Base-by-base conservation (phyloP, 192 early-diverging fungal genomes). In the Funneliformis geosporum region DNA sequence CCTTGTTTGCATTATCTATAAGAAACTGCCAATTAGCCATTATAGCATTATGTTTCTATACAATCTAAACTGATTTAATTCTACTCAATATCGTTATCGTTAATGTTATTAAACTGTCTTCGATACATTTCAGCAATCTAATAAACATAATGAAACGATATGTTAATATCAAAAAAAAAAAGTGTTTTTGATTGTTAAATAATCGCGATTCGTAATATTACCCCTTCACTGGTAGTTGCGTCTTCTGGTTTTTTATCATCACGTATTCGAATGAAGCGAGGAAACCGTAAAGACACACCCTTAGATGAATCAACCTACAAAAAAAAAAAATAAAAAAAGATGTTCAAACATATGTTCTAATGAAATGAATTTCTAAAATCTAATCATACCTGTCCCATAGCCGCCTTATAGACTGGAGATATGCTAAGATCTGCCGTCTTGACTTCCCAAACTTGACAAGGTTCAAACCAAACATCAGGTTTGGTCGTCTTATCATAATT, bases 401-500 rank as follows among this genome's bases (percentile, higher is more conserved):
- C 97, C 0, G 98, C 97, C 81, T 92, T 91, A 81, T 99, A 97
- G 18, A 93, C 91, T 2, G 98, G 97, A 73, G 96, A 98, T 50
- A 99, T 94, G 21, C 95, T 97, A 39, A 99, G 80, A 88, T 99
- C 98, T 2, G 98, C 98, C 23, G 95, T 94, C 73, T 96, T 94
- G 43, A 99, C 92, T 85, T 99, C 98, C 96, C 96, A 98, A 1
- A 99, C 97, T 76, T 93, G 84, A 60, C 84, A 85, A 21, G 97
- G 95, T 38, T 93, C 91, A 85, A 99, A 98, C 97, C 97, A 99
- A 18, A 99, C 93, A 82, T 99, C 98, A 0, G 97, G 96, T 28
- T 91, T 93, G 44, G 93, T 88, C 10, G 78, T 81, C 76, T 93
- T 94, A 14, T 96, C 97, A 7, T 89, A 89, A 10, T 88, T 79